Percentiles rank a stretch among this genome's conserved stretches.
phyloP scores from a whole-genome alignment of 2,329 filamentous ascomycete genomes.

The Didymella keratinophila region DNA sequence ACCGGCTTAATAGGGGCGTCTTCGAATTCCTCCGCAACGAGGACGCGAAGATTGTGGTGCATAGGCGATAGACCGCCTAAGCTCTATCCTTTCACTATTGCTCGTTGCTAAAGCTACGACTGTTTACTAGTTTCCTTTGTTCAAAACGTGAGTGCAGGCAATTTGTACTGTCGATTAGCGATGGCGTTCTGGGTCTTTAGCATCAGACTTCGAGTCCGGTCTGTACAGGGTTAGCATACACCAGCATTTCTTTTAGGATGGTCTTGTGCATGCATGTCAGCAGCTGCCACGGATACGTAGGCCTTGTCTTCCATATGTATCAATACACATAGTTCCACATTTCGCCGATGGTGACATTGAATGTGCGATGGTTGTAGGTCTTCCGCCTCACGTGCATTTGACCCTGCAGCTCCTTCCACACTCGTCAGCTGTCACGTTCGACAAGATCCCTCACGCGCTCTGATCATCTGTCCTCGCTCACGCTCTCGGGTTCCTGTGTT shows the following conservation, averaged over 20 bases:
- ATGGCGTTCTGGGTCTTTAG: constrained; percentile 31
- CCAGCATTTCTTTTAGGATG: background rate
- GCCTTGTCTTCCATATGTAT: background rate
- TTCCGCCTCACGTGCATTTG: constrained; percentile 1
- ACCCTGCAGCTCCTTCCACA: constrained; percentile 6
- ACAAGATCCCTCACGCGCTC: constrained; percentile 8
- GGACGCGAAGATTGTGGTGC: constrained; percentile 46
- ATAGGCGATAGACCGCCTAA: constrained; percentile 21
- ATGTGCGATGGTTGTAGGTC: background rate
- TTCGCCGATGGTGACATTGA: background rate
- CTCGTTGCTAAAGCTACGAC: background rate
- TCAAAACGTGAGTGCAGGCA: constrained; percentile 16
- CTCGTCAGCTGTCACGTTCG: constrained; percentile 1
- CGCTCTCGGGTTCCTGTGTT: constrained; percentile 2
- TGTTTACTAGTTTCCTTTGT: constrained; percentile 6
- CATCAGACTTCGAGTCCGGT: background rate
- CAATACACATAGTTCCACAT: background rate
- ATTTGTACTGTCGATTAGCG: constrained; percentile 26
- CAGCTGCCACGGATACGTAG: background rate
- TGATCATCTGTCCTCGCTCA: background rate
- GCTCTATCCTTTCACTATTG: background rate
- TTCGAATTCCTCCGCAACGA: constrained; percentile 45
- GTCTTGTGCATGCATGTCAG: background rate
- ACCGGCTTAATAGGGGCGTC: constrained; percentile 36
- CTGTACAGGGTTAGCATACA: constrained; percentile 1